These are phyloP conservation scores for Cercophora scortea DNA, from an alignment of 495 filamentous ascomycete species.

Conservation along the genomic window DNA sequence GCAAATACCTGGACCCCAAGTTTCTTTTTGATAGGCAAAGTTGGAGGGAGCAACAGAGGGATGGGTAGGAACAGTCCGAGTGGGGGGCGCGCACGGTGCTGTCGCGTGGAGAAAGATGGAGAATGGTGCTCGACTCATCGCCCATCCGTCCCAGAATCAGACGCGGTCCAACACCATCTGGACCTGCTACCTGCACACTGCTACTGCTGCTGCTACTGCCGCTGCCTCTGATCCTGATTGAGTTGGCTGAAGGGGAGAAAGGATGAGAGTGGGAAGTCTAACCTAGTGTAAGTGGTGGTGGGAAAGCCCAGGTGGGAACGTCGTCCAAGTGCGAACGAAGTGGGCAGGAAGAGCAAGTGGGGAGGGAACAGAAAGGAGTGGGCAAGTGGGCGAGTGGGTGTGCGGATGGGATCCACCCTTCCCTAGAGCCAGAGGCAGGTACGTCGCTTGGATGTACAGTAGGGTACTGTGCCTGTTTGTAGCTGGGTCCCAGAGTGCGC, in stretches of 20 bases:
- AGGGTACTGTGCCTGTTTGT: conserved; percentile 12
- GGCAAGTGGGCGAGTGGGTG: conserved; percentile 1
- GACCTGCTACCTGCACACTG: no score
- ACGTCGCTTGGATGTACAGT: conserved; percentile 15
- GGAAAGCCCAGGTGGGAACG: no score
- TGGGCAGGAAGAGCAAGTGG: no score
- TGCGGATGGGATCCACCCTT: not conserved
- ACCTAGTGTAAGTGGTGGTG: no score
- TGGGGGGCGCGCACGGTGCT: conserved; percentile 11
- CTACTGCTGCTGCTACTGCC: no score
- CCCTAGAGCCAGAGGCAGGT: conserved; percentile 3
- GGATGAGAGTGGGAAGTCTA: no score
- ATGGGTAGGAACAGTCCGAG: conserved; percentile 2
- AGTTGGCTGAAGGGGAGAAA: no score
- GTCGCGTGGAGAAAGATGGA: not conserved
- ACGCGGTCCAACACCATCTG: no score
- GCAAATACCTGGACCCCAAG: not conserved
- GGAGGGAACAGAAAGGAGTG: not conserved
- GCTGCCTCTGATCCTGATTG: no score
- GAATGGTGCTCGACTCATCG: conserved; percentile 11
- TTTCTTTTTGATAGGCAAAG: not conserved
- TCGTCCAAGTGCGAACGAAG: no score
- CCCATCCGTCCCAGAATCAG: not conserved
- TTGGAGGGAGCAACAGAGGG: not conserved
- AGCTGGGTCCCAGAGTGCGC: conserved; percentile 1